These are phyloP conservation scores for Lactarius deliciosus DNA, from an alignment of 768 basidiomycete species.

Conservation along the genomic window DNA sequence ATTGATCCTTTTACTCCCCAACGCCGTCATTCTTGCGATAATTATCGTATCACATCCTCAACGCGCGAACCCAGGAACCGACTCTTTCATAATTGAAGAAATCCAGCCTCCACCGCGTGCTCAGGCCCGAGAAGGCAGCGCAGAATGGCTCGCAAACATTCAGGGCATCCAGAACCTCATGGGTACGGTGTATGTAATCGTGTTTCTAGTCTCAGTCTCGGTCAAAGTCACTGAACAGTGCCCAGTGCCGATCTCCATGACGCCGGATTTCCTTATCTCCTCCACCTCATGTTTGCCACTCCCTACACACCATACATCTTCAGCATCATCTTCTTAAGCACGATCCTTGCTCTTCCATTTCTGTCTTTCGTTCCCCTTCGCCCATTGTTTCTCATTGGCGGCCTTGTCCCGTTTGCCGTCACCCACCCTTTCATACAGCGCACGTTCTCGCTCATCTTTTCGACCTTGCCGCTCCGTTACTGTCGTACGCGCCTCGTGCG, in stretches of 20 bases:
- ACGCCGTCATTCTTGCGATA: conserved; percentile 56
- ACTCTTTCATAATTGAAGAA: conserved; percentile 10
- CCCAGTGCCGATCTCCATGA: conserved; percentile 64
- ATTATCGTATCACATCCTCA: conserved; percentile 67
- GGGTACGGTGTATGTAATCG: conserved; percentile 68
- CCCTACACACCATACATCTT: conserved; percentile 57
- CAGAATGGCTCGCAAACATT: conserved; percentile 83
- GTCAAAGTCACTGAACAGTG: conserved; percentile 2
- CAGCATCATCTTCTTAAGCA: conserved; percentile 45
- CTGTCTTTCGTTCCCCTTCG: conserved; percentile 41
- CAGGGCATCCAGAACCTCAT: conserved; percentile 92
- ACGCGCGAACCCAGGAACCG: conserved; percentile 15
- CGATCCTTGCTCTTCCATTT: conserved; percentile 44
- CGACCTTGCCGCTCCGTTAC: conserved; percentile 27
- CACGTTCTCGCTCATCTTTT: conserved; percentile 36
- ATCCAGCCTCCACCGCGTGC: conserved; percentile 39
- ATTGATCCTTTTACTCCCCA: conserved; percentile 68
- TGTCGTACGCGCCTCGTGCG: conserved; percentile 32
- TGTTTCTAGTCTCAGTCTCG: background rate
- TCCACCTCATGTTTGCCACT: conserved; percentile 51
- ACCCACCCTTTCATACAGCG: conserved; percentile 49
- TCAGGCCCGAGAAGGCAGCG: conserved; percentile 56
- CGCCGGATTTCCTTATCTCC: conserved; percentile 48
- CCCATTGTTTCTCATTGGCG: conserved; percentile 49
- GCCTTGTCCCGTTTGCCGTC: conserved; percentile 50